Evolutionary conservation across 106 monocot species (phyloP).

Genomic region (Acanthochlamys bracteata): DNA sequence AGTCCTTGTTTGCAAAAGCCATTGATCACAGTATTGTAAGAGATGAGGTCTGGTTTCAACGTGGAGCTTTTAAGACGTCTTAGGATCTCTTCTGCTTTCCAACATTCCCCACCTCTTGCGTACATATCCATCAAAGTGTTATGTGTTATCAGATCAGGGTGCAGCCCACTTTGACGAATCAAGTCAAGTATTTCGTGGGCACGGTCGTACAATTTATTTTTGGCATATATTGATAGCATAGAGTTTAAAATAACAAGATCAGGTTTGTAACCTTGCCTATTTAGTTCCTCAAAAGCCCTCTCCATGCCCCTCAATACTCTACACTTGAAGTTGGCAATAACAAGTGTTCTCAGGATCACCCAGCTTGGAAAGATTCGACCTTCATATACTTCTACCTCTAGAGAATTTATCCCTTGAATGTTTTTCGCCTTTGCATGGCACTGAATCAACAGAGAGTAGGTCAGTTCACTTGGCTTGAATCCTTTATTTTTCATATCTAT

Average conservation of each 20-base stretch:
- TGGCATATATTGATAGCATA: constrained; percentile 90
- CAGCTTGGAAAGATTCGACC: constrained; percentile 73
- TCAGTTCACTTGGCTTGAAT: constrained; percentile 79
- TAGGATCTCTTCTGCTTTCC: constrained; percentile 80
- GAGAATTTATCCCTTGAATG: constrained; percentile 49
- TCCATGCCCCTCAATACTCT: constrained; percentile 51
- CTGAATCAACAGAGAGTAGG: constrained; percentile 70
- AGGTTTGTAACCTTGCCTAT: constrained; percentile 63
- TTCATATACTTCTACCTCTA: constrained; percentile 56
- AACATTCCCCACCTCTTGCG: constrained; percentile 64
- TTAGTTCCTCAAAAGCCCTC: constrained; percentile 61
- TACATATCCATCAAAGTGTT: constrained; percentile 94
- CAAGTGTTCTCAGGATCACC: constrained; percentile 73
- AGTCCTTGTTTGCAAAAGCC: constrained; percentile 80
- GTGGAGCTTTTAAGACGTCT: constrained; percentile 35
- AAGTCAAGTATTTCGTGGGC: constrained; percentile 59
- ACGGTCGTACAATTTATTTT: constrained; percentile 56
- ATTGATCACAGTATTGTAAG: constrained; percentile 90
- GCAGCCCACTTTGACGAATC: constrained; percentile 42
- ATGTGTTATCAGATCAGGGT: constrained; percentile 74
- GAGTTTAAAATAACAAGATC: constrained; percentile 72
- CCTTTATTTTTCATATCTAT: constrained; percentile 64
- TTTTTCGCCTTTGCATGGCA: constrained; percentile 61
- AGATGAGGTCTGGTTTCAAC: constrained; percentile 51
- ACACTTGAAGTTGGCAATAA: constrained; percentile 83